Evolutionary conservation across 495 filamentous ascomycete genomes (phyloP).

Genomic region (Acidomyces sp.): DNA sequence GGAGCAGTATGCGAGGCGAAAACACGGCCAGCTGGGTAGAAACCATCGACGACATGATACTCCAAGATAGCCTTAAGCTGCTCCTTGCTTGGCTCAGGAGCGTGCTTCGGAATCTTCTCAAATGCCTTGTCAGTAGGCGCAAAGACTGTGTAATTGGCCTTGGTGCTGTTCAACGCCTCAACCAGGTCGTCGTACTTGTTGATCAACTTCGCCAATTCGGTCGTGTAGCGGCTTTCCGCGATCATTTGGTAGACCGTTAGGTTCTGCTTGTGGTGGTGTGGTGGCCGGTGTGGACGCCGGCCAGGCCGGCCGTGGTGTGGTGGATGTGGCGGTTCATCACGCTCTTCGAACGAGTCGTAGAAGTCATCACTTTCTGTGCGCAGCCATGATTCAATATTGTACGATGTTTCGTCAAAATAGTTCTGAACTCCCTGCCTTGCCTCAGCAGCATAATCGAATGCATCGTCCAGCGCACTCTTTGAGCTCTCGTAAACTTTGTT

Average conservation of each 20-base stretch:
- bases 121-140: conserved; percentile 66
- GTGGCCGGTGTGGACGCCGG: conserved; percentile 30
- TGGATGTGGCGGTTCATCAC: conserved; percentile 17
- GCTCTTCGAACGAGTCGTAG: conserved; percentile 24
- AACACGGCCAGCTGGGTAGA: conserved; percentile 46
- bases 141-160: conserved; percentile 64
- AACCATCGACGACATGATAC: conserved; percentile 57
- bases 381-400: conserved; percentile 35
- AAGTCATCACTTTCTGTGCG: conserved; percentile 16
- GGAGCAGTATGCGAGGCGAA: conserved; percentile 56
- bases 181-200: conserved; percentile 57
- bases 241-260: conserved; percentile 69
- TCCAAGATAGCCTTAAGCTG: conserved; percentile 48
- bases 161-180: conserved; percentile 50
- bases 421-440: conserved; percentile 27
- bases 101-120: conserved; percentile 47
- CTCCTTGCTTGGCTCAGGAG: conserved; percentile 45
- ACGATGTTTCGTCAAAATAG: conserved; percentile 29
- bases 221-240: conserved; percentile 56
- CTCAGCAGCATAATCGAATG: conserved; percentile 29
- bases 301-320: conserved; percentile 22
- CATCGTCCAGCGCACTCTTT: conserved; percentile 37
- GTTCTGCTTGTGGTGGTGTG: conserved; percentile 35
- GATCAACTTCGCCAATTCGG: conserved; percentile 59
- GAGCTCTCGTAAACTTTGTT: conserved; percentile 26